phyloP scores from a whole-genome alignment of 805 yeast genomes.

The Ogataea chonburiensis region DNA sequence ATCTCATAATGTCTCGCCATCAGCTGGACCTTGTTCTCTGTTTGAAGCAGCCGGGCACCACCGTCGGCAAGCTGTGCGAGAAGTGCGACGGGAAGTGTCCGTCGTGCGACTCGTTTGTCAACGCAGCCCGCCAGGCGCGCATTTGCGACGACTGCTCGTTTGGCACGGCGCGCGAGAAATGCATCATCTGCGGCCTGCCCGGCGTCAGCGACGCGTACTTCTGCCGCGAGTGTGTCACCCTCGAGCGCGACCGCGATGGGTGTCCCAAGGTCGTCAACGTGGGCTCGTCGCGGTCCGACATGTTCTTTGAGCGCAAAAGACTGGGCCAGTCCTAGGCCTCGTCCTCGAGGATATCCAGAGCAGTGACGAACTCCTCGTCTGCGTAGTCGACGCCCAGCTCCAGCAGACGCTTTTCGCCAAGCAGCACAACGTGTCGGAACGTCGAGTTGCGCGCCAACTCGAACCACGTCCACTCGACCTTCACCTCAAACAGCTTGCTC shows the following conservation, averaged over 20 bases:
- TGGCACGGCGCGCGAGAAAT: conserved; percentile 60
- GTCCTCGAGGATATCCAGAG: conserved; percentile 15
- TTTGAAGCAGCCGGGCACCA: conserved; percentile 78
- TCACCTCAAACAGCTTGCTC: conserved; percentile 47
- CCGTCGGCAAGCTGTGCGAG: conserved; percentile 69
- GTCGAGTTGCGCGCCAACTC: conserved; percentile 45
- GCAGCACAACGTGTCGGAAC: conserved; percentile 16
- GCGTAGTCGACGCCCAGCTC: conserved; percentile 13
- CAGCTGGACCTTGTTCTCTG: conserved; percentile 84
- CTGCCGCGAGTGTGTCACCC: conserved; percentile 78
- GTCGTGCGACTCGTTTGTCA: conserved; percentile 80
- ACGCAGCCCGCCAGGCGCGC: conserved; percentile 62
- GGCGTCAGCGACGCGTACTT: conserved; percentile 75
- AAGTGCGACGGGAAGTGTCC: conserved; percentile 94
- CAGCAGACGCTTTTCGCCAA: conserved; percentile 1
- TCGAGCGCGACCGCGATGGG: conserved; percentile 85
- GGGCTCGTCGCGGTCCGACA: conserved; percentile 73
- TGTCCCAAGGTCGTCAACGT: conserved; percentile 83
- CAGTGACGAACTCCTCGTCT: conserved; percentile 22
- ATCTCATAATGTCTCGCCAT: conserved; percentile 71
- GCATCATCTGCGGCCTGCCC: conserved; percentile 67
- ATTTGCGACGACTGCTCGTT: conserved; percentile 85
- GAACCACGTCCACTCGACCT: conserved; percentile 56
- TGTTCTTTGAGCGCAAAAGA: conserved; percentile 57
- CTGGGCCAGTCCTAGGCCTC: conserved; percentile 4